Evolutionary conservation across 768 basidiomycete species (phyloP).

Genomic region (Tulasnella sp.): DNA sequence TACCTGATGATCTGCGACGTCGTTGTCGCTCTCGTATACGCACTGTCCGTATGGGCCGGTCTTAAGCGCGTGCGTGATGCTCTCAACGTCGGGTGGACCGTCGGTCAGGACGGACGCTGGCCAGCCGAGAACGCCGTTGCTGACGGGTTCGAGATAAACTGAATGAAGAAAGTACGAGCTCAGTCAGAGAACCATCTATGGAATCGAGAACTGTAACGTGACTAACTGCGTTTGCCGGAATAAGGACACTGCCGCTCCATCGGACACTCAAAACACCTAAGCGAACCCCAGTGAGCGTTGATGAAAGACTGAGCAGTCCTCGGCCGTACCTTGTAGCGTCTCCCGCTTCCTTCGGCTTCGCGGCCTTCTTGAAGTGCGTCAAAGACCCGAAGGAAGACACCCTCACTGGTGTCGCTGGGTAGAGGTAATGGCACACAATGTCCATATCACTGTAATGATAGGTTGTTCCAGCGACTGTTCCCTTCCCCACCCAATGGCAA

Average conservation of each 20-base stretch:
- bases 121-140: conserved; percentile 45
- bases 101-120: conserved; percentile 61
- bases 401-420: conserved; percentile 48
- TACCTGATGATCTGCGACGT: conserved; percentile 83
- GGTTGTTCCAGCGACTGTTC: not conserved
- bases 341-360: conserved; percentile 60
- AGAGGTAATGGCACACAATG: conserved; percentile 65
- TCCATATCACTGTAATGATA: conserved; percentile 59
- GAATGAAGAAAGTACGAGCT: not conserved
- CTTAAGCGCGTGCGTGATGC: conserved; percentile 58
- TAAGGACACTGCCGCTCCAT: conserved; percentile 66
- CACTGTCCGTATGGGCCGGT: conserved; percentile 67
- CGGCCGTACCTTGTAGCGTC: conserved; percentile 33
- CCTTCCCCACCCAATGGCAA: not conserved
- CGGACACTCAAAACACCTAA: conserved; percentile 63
- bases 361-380: conserved; percentile 62
- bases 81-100: conserved; percentile 78
- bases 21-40: conserved; percentile 75
- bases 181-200: not conserved
- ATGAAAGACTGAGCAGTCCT: not conserved
- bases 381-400: conserved; percentile 83
- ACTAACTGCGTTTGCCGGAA: conserved; percentile 72
- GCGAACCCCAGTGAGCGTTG: not conserved
- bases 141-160: conserved; percentile 78
- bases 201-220: not conserved